Evolutionary conservation across 1,284 basidiomycete species (phyloP), one percentile per base, ranked within the genome.

Genomic region (Neotropicomus parvogracilis): DNA sequence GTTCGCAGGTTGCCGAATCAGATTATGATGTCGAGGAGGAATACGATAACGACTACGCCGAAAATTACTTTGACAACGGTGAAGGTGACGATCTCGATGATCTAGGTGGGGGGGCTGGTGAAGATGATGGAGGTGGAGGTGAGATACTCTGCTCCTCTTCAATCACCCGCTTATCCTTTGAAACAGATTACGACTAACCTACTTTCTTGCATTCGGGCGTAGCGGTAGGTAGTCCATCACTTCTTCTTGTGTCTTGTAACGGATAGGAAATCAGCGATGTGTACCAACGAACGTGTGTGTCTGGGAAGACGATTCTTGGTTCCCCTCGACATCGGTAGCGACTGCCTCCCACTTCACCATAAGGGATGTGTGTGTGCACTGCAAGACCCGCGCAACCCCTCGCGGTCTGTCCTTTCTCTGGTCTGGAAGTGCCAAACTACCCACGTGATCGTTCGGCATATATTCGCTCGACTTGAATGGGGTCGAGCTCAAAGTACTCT

Each of bases 21-120:
- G 88, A 89, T 62, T 90, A 90, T 60, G 88, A 90, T 53, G 85
- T 87, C 29, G 87, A 90, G 33, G 87, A 89, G 60, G 86, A 89
- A 63, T 88, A 87, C 56, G 87, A 90, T 65, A 89, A 90, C 54
- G 87, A 91, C 55, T 91, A 91, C 54, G 88, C 83, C 2, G 84
- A 85, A 52, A 87, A 90, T 61, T 90, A 90, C 73, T 91, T 91
- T 63, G 88, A 91, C 63, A 89, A 88, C 50, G 87, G 87, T 20
- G 88, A 90, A 65, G 81, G 74, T 4, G 87, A 90, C 46, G 85
- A 90, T 59, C 66, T 77, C 45, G 88, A 90, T 57, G 81, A 88
- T 56, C 67, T 87, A 10, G 87, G 83, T 9, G 86, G 77, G 12
- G 85, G 80, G 2, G 81, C 68, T 2, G 77, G 75, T n/a, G 85